Base-by-base conservation (phyloP, 345 rosid genomes). In the Hypericum androsaemum region DNA sequence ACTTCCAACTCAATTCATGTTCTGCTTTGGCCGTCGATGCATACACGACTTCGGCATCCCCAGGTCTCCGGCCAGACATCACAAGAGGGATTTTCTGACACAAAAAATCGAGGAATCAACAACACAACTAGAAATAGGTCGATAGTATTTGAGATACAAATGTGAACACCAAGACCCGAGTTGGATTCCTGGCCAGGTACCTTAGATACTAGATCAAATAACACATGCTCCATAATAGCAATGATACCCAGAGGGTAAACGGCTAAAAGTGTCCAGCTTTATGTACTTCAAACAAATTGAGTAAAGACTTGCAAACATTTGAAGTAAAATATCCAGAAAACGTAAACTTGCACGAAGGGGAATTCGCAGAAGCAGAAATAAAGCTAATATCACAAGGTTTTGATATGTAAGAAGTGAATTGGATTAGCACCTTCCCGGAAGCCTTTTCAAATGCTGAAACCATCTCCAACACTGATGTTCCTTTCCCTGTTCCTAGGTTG, bases 391-490 rank as follows among this genome's bases (percentile, higher is more conserved):
- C 43, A 11, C 12, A 36, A 35, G 43, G 39, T 12, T 22, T 10
- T 49, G 5, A 12, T 4, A 39, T 32, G 40, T 13, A 0, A 22
- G 8, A 3, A 36, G 5, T 7, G 0, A 12, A 32, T 22, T 22
- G 32, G 32, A 22, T 22, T 6, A 12, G 37, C 64, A 92, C 98
- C 96, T 83, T 84, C 37, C 87, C 86, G n/a, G 94, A 88, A 12
- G 88, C 95, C 74, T 83, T 92, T 56, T 88, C 97, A 50, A 88
- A 92, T 10, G 95, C 94, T 36, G 76, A 56, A 48, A 92, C 98
- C 97, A 92, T 92, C 76, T 88, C 95, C 56, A 92, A 69, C 45
- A 92, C 98, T 2, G 98, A 92, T 61, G 96, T 85, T 65, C 98
- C 98, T 65, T 80, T 83, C 12, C 97, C 97, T 1, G 95, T 92